Evolutionary conservation across 2,329 filamentous ascomycete species (phyloP), one percentile per base, ranked within the genome.

Genomic region (Ambrosiella beaveri): DNA sequence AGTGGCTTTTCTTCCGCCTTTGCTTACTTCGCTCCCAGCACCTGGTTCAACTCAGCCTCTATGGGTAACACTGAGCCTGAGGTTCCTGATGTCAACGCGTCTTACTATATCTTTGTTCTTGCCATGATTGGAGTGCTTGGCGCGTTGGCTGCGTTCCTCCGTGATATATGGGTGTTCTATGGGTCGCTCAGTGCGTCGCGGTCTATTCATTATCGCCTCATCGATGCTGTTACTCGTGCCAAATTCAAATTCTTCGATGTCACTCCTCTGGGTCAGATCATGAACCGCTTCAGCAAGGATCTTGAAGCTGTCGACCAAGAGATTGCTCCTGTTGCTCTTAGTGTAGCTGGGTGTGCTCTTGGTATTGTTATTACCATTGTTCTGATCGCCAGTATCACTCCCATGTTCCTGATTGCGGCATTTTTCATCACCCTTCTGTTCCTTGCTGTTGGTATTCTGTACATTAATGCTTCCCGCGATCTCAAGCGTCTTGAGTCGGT

Each of bases 251-350:
- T 98, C 73, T 98, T 98, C 66, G 93, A 98, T 66, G 86, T 91
- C 1, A 98, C 93, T 0, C 93, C 93, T 1, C 79, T 97, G 0
- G 93, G 93, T 11, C 91, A 96, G 70, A 77, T 98, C 65, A 97
- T 97, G 84, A 98, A 98, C 70, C 82, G 93, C 17, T 98, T 98
- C 72, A 97, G 91, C 68, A 97, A 97, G 70, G 93, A 98, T 68
- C 80, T 98, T 12, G 90, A 98, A 68, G 83, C 89, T 9, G 78
- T 98, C 17, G 93, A 98, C 64, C 93, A 98, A 68, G 93, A 98
- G 69, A 87, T 98, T 59, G 90, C 93, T 0, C 88, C 90, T 1
- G 83, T 94, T 45, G 91, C 93, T 19, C 90, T 97, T 64, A 80
- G 81, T 57, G 78, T 84, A 56, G 79, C 84, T 70, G 76, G 74